Percentiles rank a stretch among this genome's conserved stretches.
Evolutionary conservation across 2,329 filamentous ascomycete species (phyloP).

Genomic region (Cladosporium oxysporum): DNA sequence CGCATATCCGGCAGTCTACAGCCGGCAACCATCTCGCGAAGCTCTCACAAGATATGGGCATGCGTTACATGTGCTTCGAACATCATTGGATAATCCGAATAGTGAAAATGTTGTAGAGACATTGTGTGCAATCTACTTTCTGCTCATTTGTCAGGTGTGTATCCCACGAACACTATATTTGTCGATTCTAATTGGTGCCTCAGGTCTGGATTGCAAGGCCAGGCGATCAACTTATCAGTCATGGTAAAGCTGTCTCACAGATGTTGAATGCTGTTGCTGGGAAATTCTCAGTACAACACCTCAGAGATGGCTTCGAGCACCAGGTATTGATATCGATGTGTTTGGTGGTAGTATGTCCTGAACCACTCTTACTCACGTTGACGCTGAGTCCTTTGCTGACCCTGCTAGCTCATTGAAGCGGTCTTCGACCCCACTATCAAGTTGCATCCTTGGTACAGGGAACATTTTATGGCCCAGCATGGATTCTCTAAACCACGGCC

Average conservation of each 20-base stretch:
- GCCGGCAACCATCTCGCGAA: neutral
- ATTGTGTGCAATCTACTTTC: conserved; percentile 22
- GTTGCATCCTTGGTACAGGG: conserved; percentile 17
- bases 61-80: conserved; percentile 17
- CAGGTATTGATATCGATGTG: conserved; percentile 14
- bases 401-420: conserved; percentile 9
- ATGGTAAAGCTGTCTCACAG: conserved; percentile 16
- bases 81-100: conserved; percentile 6
- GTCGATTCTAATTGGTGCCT: neutral
- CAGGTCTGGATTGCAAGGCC: conserved; percentile 16
- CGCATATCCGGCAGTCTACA: conserved; percentile 18
- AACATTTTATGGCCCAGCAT: conserved; percentile 1
- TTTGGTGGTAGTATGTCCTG: conserved; percentile 13
- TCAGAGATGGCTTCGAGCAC: conserved; percentile 14
- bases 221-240: conserved; percentile 9
- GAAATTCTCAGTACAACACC: neutral
- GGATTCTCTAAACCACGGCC: neutral
- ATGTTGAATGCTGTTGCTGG: conserved; percentile 16
- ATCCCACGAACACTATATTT: neutral
- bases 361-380: neutral
- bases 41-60: conserved; percentile 18
- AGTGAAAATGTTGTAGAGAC: conserved; percentile 14
- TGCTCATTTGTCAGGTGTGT: conserved; percentile 23
- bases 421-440: conserved; percentile 13
- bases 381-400: neutral